Percentiles rank a stretch among this genome's conserved stretches.
phyloP scores from a whole-genome alignment of 441 rosid genomes.

The Gossypium davidsonii region DNA sequence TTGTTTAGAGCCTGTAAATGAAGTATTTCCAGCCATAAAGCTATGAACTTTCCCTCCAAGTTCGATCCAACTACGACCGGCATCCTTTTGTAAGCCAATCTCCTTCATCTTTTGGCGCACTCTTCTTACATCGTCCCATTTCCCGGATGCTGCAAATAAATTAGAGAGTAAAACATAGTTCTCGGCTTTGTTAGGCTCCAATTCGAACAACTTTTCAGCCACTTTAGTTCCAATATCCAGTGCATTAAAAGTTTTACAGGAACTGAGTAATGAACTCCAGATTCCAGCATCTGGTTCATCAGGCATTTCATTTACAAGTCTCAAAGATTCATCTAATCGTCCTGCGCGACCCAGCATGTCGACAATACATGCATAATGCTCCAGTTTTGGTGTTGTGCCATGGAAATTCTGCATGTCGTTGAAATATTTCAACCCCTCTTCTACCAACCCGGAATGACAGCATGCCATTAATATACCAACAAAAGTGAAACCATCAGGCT shows the following conservation, averaged over 20 bases:
- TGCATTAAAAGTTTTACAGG: constrained; percentile 36
- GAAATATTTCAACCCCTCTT: constrained; percentile 37
- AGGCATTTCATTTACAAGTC: constrained; percentile 31
- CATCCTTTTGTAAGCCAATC: constrained; percentile 35
- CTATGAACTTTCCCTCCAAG: constrained; percentile 31
- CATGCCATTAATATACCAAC: constrained; percentile 46
- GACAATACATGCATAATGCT: constrained; percentile 47
- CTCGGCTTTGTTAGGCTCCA: constrained; percentile 39
- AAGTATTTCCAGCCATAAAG: constrained; percentile 32
- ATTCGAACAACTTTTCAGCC: constrained; percentile 29
- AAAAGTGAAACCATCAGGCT: constrained; percentile 42
- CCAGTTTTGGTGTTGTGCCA: constrained; percentile 29
- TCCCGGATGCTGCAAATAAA: constrained; percentile 33
- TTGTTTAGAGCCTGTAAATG: constrained; percentile 17
- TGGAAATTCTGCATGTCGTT: constrained; percentile 27
- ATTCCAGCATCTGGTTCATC: constrained; percentile 36
- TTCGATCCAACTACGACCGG: constrained; percentile 62
- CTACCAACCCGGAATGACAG: constrained; percentile 37
- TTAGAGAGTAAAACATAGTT: constrained; percentile 42
- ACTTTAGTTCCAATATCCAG: constrained; percentile 37
- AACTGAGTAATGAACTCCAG: constrained; percentile 49
- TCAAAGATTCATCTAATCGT: constrained; percentile 31
- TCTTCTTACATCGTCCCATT: constrained; percentile 39
- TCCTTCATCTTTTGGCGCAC: constrained; percentile 42
- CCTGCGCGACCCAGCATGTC: constrained; percentile 56